phyloP scores from a whole-genome alignment of 208 protist species.

The Leishmania arabica region DNA sequence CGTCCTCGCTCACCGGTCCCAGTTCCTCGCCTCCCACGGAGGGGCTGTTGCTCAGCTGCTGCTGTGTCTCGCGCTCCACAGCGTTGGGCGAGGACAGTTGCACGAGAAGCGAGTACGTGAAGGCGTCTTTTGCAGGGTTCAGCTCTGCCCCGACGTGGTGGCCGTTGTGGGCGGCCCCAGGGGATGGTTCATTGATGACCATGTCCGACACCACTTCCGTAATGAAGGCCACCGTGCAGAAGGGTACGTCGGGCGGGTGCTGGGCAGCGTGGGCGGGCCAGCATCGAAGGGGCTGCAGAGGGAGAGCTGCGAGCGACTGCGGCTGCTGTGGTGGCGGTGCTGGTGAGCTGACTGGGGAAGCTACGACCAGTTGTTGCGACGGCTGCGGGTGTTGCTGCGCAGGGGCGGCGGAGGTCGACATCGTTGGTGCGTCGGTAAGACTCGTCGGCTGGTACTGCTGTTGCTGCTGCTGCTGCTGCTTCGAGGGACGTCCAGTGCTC shows the following conservation, averaged over 20 bases:
- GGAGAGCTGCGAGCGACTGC: not conserved
- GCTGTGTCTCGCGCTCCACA: slow-evolving; percentile 22
- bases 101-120: slow-evolving; percentile 54
- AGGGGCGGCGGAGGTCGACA: not conserved
- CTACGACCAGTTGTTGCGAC: not conserved
- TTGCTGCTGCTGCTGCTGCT: slow-evolving; percentile 10
- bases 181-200: slow-evolving; percentile 44
- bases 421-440: not conserved
- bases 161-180: not conserved
- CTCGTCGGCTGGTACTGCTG: slow-evolving; percentile 6
- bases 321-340: not conserved
- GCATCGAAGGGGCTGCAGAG: slow-evolving; percentile 26
- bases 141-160: not conserved
- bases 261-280: slow-evolving; percentile 22
- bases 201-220: slow-evolving; percentile 63
- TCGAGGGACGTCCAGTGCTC: slow-evolving; percentile 46
- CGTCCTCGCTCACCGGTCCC: slow-evolving; percentile 19
- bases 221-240: slow-evolving; percentile 56
- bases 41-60: slow-evolving; percentile 21
- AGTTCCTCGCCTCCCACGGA: not conserved
- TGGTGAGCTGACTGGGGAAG: not conserved
- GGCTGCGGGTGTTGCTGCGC: slow-evolving; percentile 1
- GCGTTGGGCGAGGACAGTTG: slow-evolving; percentile 38
- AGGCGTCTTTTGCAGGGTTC: not conserved
- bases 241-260: slow-evolving; percentile 26